phyloP scores from a whole-genome alignment of 1,284 basidiomycete species.

The Ceratobasidium sp. region DNA sequence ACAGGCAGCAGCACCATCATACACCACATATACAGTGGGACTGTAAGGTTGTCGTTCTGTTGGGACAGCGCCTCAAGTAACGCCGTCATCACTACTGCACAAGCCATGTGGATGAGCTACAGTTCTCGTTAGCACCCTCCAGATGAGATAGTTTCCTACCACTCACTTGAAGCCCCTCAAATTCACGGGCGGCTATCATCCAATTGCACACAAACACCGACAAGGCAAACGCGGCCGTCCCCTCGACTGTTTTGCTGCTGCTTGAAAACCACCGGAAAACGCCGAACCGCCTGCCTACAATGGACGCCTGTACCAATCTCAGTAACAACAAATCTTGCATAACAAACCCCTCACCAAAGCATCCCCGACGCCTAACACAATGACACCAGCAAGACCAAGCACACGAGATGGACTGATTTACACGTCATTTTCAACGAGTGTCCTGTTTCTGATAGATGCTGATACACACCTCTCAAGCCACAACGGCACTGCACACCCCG shows the following conservation, averaged over 20 bases:
- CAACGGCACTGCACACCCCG: slow-evolving; percentile 90
- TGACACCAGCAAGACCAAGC: slow-evolving; percentile 87
- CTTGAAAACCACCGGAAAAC: slow-evolving; percentile 83
- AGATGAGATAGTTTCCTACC: slow-evolving; percentile 26
- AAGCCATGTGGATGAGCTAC: slow-evolving; percentile 37
- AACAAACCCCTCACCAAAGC: slow-evolving; percentile 82
- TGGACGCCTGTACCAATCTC: slow-evolving; percentile 73
- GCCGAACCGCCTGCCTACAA: slow-evolving; percentile 88
- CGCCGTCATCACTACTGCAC: slow-evolving; percentile 70
- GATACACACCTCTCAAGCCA: slow-evolving; percentile 91
- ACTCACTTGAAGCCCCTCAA: slow-evolving; percentile 58
- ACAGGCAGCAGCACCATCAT: slow-evolving; percentile 50
- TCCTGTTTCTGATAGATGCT: neutral
- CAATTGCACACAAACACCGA: slow-evolving; percentile 78
- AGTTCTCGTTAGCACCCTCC: neutral
- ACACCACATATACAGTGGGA: slow-evolving; percentile 88
- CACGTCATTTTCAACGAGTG: neutral
- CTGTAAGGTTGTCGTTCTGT: slow-evolving; percentile 94
- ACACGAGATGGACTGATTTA: slow-evolving; percentile 70
- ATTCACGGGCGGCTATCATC: slow-evolving; percentile 65
- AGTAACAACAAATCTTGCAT: neutral
- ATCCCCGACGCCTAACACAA: slow-evolving; percentile 93
- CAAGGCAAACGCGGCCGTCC: slow-evolving; percentile 81
- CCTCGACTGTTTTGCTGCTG: slow-evolving; percentile 91
- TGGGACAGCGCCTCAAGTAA: slow-evolving; percentile 87